Evolutionary conservation across 345 rosid species (phyloP), one percentile per base, ranked within the genome.

Genomic region (Isatis tinctoria): DNA sequence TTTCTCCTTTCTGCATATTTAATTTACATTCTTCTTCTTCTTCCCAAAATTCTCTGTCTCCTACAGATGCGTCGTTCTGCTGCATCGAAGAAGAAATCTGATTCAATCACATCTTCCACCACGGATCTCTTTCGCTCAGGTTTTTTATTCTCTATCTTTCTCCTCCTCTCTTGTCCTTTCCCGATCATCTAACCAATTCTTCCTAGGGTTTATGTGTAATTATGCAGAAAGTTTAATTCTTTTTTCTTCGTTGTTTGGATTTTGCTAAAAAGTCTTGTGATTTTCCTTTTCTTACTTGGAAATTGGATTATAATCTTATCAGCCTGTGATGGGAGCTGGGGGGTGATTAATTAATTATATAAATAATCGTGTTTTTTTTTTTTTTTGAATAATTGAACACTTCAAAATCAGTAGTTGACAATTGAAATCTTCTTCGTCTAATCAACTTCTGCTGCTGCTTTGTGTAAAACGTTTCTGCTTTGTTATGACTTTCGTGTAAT

Each of bases 81-180:
- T 74, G 72, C 87, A 70, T 67, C 91, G 20, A 92, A 82, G 84
- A 92, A 87, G 84, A 92, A 87, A 79, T 71, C 92, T 43, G 52
- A 85, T 52, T 79, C 89, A 36, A 75, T 87, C 68, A 56, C 83
- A 72, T 74, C 85, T 74, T 82, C 96, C 9, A 80, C 96, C 61
- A 56, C 93, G 80, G 97, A 92, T 92, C 97, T 89, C 84, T 89
- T 88, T 73, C 97, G 99, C 80, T 86, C 96, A 69, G 93, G 99
- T 91, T 76, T 91, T 76, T n/a, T n/a, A n/a, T n/a, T 28, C 61
- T 17, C 17, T n/a, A 10, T 49, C 17, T 13, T 17, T 52, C 39
- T 58, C 10, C 11, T 4, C n/a, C n/a, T 71, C 5, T 2, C 8
- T 72, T 44, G 6, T 13, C 37, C 8, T 13, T 17, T 16, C 54